These are phyloP conservation scores for Patellaria atrata DNA, from an alignment of 495 filamentous ascomycete genomes.

Conservation along the genomic window DNA sequence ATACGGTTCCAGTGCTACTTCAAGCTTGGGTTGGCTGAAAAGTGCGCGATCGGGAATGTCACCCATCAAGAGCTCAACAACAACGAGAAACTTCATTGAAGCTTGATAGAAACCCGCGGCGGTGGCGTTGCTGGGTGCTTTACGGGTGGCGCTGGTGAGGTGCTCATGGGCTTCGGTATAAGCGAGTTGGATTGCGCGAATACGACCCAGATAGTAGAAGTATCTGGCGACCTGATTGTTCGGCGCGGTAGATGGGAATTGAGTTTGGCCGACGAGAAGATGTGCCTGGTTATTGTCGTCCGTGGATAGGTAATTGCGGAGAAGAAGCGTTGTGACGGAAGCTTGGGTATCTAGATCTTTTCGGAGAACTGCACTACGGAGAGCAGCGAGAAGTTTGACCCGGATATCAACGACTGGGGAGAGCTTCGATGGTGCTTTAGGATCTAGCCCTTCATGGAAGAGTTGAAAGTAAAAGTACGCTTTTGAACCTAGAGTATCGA, in stretches of 20 bases:
- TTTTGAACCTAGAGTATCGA: slow-evolving; percentile 85
- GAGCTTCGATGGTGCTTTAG: slow-evolving; percentile 72
- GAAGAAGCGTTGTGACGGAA: slow-evolving; percentile 80
- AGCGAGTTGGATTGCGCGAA: slow-evolving; percentile 86
- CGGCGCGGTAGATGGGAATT: slow-evolving; percentile 81
- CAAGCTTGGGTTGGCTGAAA: slow-evolving; percentile 78
- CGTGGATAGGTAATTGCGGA: slow-evolving; percentile 90
- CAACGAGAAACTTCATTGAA: slow-evolving; percentile 81
- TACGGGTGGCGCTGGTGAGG: slow-evolving; percentile 78
- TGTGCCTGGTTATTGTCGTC: slow-evolving; percentile 97
- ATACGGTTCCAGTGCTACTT: slow-evolving; percentile 78
- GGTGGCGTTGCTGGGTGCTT: slow-evolving; percentile 76
- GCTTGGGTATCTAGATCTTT: slow-evolving; percentile 96
- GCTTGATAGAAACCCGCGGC: slow-evolving; percentile 91
- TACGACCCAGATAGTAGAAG: slow-evolving; percentile 89
- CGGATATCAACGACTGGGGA: slow-evolving; percentile 76
- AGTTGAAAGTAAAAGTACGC: slow-evolving; percentile 96
- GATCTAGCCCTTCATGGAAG: slow-evolving; percentile 79
- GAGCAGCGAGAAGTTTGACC: slow-evolving; percentile 69
- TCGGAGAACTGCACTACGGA: slow-evolving; percentile 82
- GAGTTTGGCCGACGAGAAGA: slow-evolving; percentile 82
- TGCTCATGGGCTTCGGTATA: slow-evolving; percentile 97
- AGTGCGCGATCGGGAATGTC: slow-evolving; percentile 91
- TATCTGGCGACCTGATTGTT: slow-evolving; percentile 97
- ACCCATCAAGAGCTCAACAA: slow-evolving; percentile 95